Conservation (phyloP, 495 filamentous ascomycete species). For the Hypoxylon fragiforme region DNA sequence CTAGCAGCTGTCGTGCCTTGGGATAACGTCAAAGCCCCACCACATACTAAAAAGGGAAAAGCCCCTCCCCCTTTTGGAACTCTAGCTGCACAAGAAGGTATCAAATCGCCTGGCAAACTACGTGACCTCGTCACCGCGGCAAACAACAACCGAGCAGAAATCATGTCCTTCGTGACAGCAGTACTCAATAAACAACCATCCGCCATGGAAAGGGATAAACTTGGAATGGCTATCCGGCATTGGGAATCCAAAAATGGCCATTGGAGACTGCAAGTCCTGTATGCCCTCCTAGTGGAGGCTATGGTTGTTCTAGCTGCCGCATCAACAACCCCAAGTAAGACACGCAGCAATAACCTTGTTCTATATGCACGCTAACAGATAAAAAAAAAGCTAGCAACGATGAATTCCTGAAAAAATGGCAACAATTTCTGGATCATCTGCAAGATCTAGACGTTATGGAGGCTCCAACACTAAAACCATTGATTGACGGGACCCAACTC, state of each 20-base stretch:
- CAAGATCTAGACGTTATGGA: conserved; percentile 54
- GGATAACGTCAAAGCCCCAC: conserved; percentile 57
- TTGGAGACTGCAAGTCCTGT: conserved; percentile 77
- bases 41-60: conserved; percentile 47
- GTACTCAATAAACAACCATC: conserved; percentile 42
- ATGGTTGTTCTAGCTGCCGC: conserved; percentile 41
- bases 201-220: conserved; percentile 44
- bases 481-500: conserved; percentile 69
- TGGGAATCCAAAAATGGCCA: conserved; percentile 65
- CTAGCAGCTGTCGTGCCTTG: conserved; percentile 77
- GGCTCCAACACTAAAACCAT: conserved; percentile 55
- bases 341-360: not conserved
- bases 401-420: conserved; percentile 53
- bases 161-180: conserved; percentile 61
- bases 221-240: conserved; percentile 77
- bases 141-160: conserved; percentile 59
- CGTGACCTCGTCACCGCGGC: conserved; percentile 66
- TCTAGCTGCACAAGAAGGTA: conserved; percentile 70
- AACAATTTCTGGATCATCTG: conserved; percentile 59
- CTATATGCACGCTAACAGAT: conserved; percentile 6
- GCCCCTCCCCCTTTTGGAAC: conserved; percentile 48
- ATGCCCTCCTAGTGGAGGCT: conserved; percentile 69
- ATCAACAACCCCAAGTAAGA: conserved; percentile 12
- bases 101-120: conserved; percentile 76
- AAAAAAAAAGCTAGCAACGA: conserved; percentile 30